Percentiles rank a stretch among this genome's conserved stretches.
Conservation (phyloP, 1,139 yeast genomes). For the Yamadazyma dendronema region DNA sequence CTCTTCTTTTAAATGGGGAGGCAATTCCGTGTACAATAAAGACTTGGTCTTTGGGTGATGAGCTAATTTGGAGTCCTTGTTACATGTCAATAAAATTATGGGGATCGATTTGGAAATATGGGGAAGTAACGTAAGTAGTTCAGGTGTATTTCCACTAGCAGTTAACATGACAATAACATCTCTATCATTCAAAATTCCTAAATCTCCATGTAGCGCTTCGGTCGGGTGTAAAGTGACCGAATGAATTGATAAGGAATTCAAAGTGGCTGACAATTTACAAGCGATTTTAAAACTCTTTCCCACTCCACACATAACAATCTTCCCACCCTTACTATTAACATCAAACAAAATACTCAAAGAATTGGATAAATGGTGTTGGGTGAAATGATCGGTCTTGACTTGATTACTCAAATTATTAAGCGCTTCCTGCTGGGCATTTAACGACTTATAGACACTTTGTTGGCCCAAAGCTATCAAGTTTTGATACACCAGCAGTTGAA, state of each 20-base stretch:
- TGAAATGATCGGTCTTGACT: conserved; percentile 33
- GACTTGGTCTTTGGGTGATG: conserved; percentile 45
- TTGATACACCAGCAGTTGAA: conserved; percentile 10
- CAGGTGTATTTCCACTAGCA: conserved; percentile 85
- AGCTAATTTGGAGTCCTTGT: conserved; percentile 46
- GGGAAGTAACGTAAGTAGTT: conserved; percentile 56
- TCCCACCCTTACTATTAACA: conserved; percentile 52
- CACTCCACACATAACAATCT: conserved; percentile 74
- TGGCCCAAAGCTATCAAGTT: conserved; percentile 10
- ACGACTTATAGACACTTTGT: conserved; percentile 17
- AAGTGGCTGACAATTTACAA: conserved; percentile 73
- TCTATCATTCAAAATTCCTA: conserved; percentile 63
- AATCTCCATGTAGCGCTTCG: conserved; percentile 89
- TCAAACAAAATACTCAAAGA: conserved; percentile 54
- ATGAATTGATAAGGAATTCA: conserved; percentile 73
- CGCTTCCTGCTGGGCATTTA: conserved; percentile 36
- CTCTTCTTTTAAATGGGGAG: conserved; percentile 56
- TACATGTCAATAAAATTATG: conserved; percentile 63
- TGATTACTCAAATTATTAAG: conserved; percentile 28
- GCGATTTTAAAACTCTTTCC: conserved; percentile 86
- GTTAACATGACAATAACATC: conserved; percentile 71
- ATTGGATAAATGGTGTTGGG: conserved; percentile 48
- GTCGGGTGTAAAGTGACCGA: conserved; percentile 73
- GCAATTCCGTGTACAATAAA: conserved; percentile 62
- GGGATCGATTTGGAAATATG: conserved; percentile 57